Base-by-base conservation (phyloP, 2,329 filamentous ascomycete genomes). In the Orbilia brochopaga region DNA sequence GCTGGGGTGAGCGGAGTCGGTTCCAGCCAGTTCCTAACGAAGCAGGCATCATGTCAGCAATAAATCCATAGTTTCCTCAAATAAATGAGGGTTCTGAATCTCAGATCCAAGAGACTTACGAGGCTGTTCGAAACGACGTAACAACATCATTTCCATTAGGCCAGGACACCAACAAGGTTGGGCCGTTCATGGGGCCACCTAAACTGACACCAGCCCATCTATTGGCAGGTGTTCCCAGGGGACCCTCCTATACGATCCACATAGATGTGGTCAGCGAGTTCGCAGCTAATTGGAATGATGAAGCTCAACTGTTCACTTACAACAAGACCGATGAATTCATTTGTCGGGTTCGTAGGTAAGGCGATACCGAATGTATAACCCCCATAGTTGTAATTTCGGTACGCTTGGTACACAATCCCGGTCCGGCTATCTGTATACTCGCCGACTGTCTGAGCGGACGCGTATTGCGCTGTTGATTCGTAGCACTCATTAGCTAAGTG, bases 321-420 rank as follows among this genome's bases (percentile, higher is more conserved):
- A 50, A 87, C 80, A 75, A 85, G 83, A 6, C 82, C 83, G 69
- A 86, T 84, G 74, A 86, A 82, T 76, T 86, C 85, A 10, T 80
- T 81, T 0, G 78, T 80, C 13, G 82, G 77, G 10, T 78, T 81
- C 69, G 83, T 79, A 0, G 84, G 84, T 1, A 85, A 76, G 1
- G 82, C 83, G 42, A 86, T 79, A 75, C 83, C 83, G 61, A 85
- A 82, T 24, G 76, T 79, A 76, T 79, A 85, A 23, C 80, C 81
- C 5, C 80, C 78, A 52, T 74, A 74, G 24, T 79, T 75, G 30
- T 79, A 75, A n/a, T 76, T 75, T 2, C 69, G 70, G 58, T 79
- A 81, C 5, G 77, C 77, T 56, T 80, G 77, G 73, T 82, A 84
- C 6, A 79, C 78, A 66, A 84, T 84, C 23, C 81, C 81, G 1